Base-by-base conservation (phyloP, 2,329 filamentous ascomycete species). In the Venturia asperata region DNA sequence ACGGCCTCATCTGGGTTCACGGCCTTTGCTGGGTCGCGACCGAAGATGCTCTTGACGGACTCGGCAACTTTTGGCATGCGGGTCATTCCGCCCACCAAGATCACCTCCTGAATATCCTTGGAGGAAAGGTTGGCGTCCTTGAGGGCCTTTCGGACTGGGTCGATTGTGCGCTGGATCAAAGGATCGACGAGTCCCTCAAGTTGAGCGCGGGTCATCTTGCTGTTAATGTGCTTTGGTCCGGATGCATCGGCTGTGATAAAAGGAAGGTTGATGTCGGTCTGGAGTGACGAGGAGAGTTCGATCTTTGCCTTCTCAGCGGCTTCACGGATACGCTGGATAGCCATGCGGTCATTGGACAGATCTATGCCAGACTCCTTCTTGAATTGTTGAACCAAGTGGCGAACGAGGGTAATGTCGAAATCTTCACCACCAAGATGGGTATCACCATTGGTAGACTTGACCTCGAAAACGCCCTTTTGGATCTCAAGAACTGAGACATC, bases 281-380 rank as follows among this genome's bases (percentile, higher is more conserved):
- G 91, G 71, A 92, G 86, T 66, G 92, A 92, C 42, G 92, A 97
- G 15, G 93, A 97, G 71, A 97, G 84, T 82, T 97, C 93, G 74
- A 97, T 97, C 91, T 97, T 97, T 76, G 93, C 93, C 87, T 97
- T 97, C 86, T 97, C 93, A 71, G 92, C 92, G 71, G 92, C 93
- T 83, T 97, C 93, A 81, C 93, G 92, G 78, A 97, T 97, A 87
- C 93, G 89, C 86, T 97, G 93, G 76, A 97, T 96, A 72, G 93
- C 93, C 92, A 97, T 97, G 78, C 93, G 92, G 83, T 97, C 93
- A 75, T 80, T 82, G 67, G 91, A 90, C 71, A 97, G 86, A 77
- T 97, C 93, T 70, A 97, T 89, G 69, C 90, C 88, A 69, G 91
- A 91, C 71, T 96, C 91, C 81, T 91, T 93, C 90, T 97, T 97